A percentile compares a stretch with the other conserved stretches of the same genome.
phyloP scores from a whole-genome alignment of 1,284 basidiomycete genomes.

The Serendipita sp. region DNA sequence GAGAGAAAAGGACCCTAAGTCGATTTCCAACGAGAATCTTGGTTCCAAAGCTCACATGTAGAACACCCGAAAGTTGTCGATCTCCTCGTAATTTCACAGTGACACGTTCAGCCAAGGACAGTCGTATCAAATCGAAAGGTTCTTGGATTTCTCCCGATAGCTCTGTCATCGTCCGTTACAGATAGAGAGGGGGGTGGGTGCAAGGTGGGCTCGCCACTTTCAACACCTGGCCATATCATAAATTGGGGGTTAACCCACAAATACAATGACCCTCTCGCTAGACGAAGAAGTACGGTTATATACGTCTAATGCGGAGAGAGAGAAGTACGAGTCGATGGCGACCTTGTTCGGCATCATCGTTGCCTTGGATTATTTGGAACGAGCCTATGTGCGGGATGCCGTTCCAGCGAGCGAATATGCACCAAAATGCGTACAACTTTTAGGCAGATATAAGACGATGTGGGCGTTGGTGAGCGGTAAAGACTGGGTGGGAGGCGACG shows the following conservation, averaged over 20 bases:
- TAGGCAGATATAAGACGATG: conserved; percentile 96
- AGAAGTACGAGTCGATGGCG: conserved; percentile 76
- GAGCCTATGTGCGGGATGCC: conserved; percentile 88
- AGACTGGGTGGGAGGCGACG: conserved; percentile 32
- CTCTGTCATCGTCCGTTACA: conserved; percentile 40
- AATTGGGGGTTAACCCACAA: not conserved
- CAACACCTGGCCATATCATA: not conserved
- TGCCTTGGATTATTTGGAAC: conserved; percentile 84
- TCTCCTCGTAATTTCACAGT: conserved; percentile 94
- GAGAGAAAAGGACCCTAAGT: not conserved
- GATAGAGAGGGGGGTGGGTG: not conserved
- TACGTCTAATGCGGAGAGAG: conserved; percentile 77
- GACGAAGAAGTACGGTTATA: conserved; percentile 90
- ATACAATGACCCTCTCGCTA: conserved; percentile 32
- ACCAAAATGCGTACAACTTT: conserved; percentile 79
- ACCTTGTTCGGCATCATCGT: conserved; percentile 89
- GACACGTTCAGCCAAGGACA: conserved; percentile 92
- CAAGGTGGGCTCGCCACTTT: not conserved
- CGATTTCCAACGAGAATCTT: conserved; percentile 7
- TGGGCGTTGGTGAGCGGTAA: conserved; percentile 58
- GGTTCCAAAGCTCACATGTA: conserved; percentile 55
- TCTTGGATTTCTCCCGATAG: conserved; percentile 73
- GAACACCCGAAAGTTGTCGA: conserved; percentile 78
- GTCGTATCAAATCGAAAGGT: conserved; percentile 94
- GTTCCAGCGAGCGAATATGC: conserved; percentile 90